Evolutionary conservation across 2,329 filamentous ascomycete genomes (phyloP).

Genomic region (Talaromyces sp.): DNA sequence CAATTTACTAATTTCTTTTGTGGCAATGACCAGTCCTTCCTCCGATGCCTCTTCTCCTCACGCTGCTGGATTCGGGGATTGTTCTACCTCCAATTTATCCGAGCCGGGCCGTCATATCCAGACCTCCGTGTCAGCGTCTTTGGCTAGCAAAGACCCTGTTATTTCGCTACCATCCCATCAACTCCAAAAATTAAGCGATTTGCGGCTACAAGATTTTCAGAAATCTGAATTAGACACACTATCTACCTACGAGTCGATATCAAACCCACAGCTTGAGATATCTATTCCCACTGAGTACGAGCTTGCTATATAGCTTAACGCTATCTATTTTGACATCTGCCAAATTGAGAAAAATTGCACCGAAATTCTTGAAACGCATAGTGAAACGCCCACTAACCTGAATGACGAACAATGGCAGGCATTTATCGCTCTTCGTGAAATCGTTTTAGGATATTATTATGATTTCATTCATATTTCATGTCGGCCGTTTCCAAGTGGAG

Average conservation of each 20-base stretch:
- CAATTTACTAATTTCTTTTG: no score
- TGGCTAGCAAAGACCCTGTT: no score
- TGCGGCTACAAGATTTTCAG: no score
- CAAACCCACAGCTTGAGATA: no score
- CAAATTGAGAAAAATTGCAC: slow-evolving; percentile 88
- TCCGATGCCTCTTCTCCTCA: not conserved
- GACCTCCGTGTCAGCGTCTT: not conserved
- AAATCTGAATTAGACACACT: no score
- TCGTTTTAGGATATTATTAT: slow-evolving; percentile 74
- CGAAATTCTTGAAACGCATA: slow-evolving; percentile 66
- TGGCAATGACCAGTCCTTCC: not conserved
- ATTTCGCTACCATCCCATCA: no score
- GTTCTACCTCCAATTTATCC: not conserved
- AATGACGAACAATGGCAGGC: slow-evolving; percentile 75
- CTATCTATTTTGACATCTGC: slow-evolving; percentile 65
- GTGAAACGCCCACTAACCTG: slow-evolving; percentile 48
- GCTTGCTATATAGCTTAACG: no score
- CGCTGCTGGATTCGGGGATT: not conserved
- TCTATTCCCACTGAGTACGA: no score
- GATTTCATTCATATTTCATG: slow-evolving; percentile 84
- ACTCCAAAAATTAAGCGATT: no score
- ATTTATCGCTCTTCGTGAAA: slow-evolving; percentile 74
- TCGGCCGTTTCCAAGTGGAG: slow-evolving; percentile 69
- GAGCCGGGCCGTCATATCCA: not conserved
- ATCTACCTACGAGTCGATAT: no score